A percentile compares a stretch with the other conserved stretches of the same genome.
phyloP scores from a whole-genome alignment of 2,329 filamentous ascomycete genomes.

The Metarhizium anisopliae region DNA sequence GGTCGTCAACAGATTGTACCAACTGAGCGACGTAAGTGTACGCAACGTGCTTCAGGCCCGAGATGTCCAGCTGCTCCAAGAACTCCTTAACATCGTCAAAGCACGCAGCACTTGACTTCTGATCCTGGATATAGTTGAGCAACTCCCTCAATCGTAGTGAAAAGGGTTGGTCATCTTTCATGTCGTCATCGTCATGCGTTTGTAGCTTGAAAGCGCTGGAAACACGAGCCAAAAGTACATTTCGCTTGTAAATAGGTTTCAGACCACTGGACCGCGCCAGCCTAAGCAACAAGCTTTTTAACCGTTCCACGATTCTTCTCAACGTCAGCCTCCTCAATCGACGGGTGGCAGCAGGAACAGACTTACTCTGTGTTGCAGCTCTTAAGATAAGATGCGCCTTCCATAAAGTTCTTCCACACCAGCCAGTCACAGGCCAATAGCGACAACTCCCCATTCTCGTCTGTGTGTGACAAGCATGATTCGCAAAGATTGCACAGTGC shows the following conservation, averaged over 20 bases:
- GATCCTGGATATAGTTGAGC: conserved; percentile 25
- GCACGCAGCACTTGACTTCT: conserved; percentile 27
- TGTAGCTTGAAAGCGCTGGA: conserved; percentile 26
- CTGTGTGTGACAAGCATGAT: conserved; percentile 29
- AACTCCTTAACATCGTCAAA: conserved; percentile 40
- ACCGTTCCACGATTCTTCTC: conserved; percentile 16
- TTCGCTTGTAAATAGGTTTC: conserved; percentile 30
- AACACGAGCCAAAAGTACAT: conserved; percentile 29
- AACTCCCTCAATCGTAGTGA: conserved; percentile 26
- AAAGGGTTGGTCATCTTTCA: conserved; percentile 15
- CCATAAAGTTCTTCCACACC: conserved; percentile 30
- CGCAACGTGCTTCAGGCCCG: conserved; percentile 31
- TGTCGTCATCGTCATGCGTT: conserved; percentile 19
- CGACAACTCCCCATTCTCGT: conserved; percentile 27
- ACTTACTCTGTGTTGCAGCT: conserved; percentile 25
- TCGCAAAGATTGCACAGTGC: conserved; percentile 34
- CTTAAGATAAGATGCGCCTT: conserved; percentile 26
- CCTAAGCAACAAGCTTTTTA: conserved; percentile 21
- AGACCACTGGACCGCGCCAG: conserved; percentile 19
- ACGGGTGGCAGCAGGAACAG: background rate
- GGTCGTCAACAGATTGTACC: conserved; percentile 16
- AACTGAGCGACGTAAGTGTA: conserved; percentile 25
- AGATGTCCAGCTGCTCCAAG: conserved; percentile 29
- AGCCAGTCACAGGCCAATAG: conserved; percentile 37
- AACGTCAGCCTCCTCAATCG: conserved; percentile 6